Evolutionary conservation across 2,329 filamentous ascomycete species (phyloP), one percentile per base, ranked within the genome.

Genomic region (Colletotrichum tropicicola): DNA sequence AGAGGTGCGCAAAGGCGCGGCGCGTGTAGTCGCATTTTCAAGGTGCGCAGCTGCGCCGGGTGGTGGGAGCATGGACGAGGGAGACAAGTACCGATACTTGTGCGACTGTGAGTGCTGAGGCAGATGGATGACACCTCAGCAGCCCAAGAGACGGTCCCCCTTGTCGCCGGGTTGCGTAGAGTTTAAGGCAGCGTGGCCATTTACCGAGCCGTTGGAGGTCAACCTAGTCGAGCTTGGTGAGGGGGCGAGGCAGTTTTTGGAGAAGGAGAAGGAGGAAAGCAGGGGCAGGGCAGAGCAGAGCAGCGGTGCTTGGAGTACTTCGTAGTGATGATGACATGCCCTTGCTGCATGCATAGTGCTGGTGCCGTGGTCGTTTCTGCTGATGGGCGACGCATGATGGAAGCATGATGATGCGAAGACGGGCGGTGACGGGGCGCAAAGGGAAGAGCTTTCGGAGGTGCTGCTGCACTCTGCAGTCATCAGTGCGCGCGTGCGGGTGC

Each of bases 81-180:
- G 30, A 35, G 25, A 28, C 32, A 65, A 51, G 62, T 65, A 63
- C 44, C 51, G 62, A 63, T 65, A 65, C 62, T 51, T 63, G 27
- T 51, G 59, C 30, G 30, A 52, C 59, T 13, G 44, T 39, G 43
- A 43, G 48, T 62, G 58, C 37, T 58, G 49, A 54, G 32, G 48
- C 32, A 37, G 62, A 57, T 37, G n/a, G 23, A 63, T 63, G 51
- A 57, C 51, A 63, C 58, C 59, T 52, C 27, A 63, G 23, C 62
- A 63, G 58, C 51, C 15, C 30, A 54, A 48, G 27, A 52, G 28
- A 28, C 39, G 17, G 15, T 32, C 43, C 51, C 58, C 56, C 56
- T 49, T 65, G 61, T 54, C 61, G 17, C 39, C 23, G 32, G 23
- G 35, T 51, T 44, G 23, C 19, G 59, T 44, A 57, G 19, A 63